phyloP scores from a whole-genome alignment of 305 asterid genomes.

The Solanum hybrid region DNA sequence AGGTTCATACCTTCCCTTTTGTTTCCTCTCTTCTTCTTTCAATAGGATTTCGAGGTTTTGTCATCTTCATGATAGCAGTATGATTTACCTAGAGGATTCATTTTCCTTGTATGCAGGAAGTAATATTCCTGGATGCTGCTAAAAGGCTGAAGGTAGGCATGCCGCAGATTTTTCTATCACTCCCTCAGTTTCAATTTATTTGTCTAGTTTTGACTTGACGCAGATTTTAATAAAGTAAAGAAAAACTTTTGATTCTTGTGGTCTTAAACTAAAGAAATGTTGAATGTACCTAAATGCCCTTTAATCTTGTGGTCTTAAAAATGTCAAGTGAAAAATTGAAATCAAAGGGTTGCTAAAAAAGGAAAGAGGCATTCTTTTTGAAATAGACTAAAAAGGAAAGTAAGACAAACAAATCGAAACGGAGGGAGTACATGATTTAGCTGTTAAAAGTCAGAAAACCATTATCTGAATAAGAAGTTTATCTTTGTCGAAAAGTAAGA shows the following conservation, averaged over 20 bases:
- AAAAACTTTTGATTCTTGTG: background rate
- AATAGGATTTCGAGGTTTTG: conserved; percentile 1
- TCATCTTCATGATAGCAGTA: conserved; percentile 13
- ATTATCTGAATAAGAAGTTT: background rate
- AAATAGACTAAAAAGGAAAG: background rate
- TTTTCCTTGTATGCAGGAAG: conserved; percentile 50
- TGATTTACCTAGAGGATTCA: conserved; percentile 19
- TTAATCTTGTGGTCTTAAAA: background rate
- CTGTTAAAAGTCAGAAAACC: background rate
- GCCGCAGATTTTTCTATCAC: conserved; percentile 5
- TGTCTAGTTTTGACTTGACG: background rate
- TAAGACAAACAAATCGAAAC: background rate
- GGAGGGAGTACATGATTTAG: background rate
- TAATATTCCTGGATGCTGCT: conserved; percentile 76
- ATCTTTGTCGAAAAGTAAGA: background rate
- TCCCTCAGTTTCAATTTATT: background rate
- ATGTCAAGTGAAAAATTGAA: background rate
- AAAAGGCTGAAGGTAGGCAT: conserved; percentile 64
- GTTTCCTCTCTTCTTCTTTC: background rate
- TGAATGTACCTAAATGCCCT: background rate
- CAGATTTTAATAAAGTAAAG: background rate
- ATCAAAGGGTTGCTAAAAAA: background rate
- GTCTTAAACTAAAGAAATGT: background rate
- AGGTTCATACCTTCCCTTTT: conserved; percentile 43
- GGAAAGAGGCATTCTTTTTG: background rate